These are phyloP conservation scores for Aspergillus homomorphus DNA, from an alignment of 495 filamentous ascomycete species.

Conservation along the genomic window DNA sequence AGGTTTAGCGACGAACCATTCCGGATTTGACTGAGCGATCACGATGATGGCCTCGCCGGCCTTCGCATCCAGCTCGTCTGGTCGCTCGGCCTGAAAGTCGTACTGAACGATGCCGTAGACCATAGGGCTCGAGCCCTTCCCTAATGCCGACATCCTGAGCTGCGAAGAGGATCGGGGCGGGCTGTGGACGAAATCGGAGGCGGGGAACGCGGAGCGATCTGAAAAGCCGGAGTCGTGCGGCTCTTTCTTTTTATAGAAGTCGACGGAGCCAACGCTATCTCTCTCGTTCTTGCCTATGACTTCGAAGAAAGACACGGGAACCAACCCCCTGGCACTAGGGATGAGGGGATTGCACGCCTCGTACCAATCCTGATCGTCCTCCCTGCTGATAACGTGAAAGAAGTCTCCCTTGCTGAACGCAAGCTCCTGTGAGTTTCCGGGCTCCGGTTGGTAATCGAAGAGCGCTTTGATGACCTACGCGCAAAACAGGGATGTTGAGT, in stretches of 20 bases:
- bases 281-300: constrained; percentile 84
- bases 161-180: constrained; percentile 33
- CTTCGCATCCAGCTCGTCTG: constrained; percentile 93
- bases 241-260: constrained; percentile 57
- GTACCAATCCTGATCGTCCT: constrained; percentile 95
- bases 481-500: constrained; percentile 18
- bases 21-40: constrained; percentile 97
- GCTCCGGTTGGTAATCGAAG: constrained; percentile 82
- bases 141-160: constrained; percentile 50
- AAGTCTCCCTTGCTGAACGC: constrained; percentile 93
- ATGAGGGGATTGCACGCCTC: constrained; percentile 96
- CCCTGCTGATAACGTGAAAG: constrained; percentile 95
- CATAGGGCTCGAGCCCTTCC: constrained; percentile 72
- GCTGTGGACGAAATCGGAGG: constrained; percentile 34
- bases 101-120: constrained; percentile 97
- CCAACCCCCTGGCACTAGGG: constrained; percentile 82
- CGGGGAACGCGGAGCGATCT: constrained; percentile 50
- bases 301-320: constrained; percentile 92
- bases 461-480: constrained; percentile 91
- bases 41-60: constrained; percentile 95
- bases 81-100: constrained; percentile 92
- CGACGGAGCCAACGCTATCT: constrained; percentile 69
- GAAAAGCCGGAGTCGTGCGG: constrained; percentile 79
- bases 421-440: constrained; percentile 66
- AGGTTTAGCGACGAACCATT: constrained; percentile 99